Base-by-base conservation (phyloP, 495 filamentous ascomycete species). In the Gamarada debralockiae region DNA sequence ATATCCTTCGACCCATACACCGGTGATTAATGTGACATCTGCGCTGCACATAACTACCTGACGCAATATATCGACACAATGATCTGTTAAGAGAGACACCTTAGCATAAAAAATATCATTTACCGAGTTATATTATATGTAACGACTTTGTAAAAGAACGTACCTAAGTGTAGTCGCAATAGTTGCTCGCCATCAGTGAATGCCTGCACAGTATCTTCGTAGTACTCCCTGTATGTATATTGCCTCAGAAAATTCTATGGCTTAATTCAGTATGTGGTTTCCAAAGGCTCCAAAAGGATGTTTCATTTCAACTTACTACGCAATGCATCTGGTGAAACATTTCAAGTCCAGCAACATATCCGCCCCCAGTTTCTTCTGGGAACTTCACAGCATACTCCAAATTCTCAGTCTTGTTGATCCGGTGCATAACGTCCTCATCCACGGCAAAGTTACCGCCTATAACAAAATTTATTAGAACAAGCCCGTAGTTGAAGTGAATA, bases 51-150 rank as follows among this genome's bases (percentile, higher is more conserved):
- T 57, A 43, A 58, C 43, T 12, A 22, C 54, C 9, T 58, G 56
- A 2, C 53, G 55, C 21, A 58, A 34, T 12, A 58, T 58, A 33
- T 58, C 56, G 31, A 43, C 48, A 54, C 56, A 58, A 43, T 58
- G 56, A 34, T 34, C 31, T 34, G 14, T 34, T 7, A 34, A 34
- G n/a, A n/a, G n/a, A 34, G 7, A 7, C 31, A 34, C 7, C 7
- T 34, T 34, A 34, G 31, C 31, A 34, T 34, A 7, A 34, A 34
- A 14, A 34, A 34, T 34, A n/a, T n/a, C n/a, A n/a, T n/a, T n/a
- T n/a, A n/a, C n/a, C n/a, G n/a, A n/a, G n/a, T n/a, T n/a, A n/a
- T n/a, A n/a, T n/a, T n/a, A n/a, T n/a, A n/a, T n/a, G n/a, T n/a
- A n/a, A n/a, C n/a, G n/a, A n/a, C n/a, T n/a, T n/a, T n/a, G n/a